Evolutionary conservation across 2,329 filamentous ascomycete genomes (phyloP).

Genomic region (Sphaerulina vaccinii): DNA sequence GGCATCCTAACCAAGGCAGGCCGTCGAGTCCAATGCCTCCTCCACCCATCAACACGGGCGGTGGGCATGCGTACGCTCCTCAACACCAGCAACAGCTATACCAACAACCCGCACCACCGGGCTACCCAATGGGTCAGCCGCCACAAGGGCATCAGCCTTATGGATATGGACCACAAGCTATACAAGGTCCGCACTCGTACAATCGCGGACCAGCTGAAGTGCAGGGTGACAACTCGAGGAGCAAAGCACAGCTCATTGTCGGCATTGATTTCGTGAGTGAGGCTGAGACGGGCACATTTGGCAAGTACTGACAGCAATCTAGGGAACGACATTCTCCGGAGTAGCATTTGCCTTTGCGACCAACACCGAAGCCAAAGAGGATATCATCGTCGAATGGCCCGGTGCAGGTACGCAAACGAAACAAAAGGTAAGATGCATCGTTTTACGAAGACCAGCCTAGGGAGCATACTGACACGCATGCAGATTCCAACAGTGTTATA

Average conservation of each 20-base stretch:
- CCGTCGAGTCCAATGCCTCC: conserved; percentile 45
- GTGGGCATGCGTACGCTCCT: conserved; percentile 51
- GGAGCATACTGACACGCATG: conserved; percentile 16
- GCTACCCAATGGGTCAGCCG: conserved; percentile 41
- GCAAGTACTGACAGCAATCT: conserved; percentile 21
- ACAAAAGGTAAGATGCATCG: conserved; percentile 71
- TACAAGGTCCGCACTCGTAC: conserved; percentile 20
- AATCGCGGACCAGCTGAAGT: conserved; percentile 58
- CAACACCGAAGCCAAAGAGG: conserved; percentile 95
- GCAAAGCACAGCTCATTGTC: conserved; percentile 95
- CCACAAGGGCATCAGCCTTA: conserved; percentile 28
- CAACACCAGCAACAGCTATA: conserved; percentile 46
- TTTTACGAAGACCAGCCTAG: conserved; percentile 10
- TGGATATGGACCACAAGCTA: conserved; percentile 19
- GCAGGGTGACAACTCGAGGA: conserved; percentile 74
- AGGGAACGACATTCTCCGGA: conserved; percentile 97
- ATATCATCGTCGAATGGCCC: conserved; percentile 99
- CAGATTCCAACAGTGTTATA: conserved; percentile 99
- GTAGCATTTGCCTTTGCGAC: conserved; percentile 92
- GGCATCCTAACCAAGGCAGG: conserved; percentile 48
- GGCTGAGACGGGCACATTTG: not conserved
- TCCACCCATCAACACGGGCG: conserved; percentile 49
- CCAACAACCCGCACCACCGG: conserved; percentile 37
- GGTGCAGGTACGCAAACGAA: conserved; percentile 96
- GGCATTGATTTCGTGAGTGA: conserved; percentile 91